Evolutionary conservation across 139 green algal species (phyloP), one percentile per base, ranked within the genome.

Genomic region (Bryopsis sp.): DNA sequence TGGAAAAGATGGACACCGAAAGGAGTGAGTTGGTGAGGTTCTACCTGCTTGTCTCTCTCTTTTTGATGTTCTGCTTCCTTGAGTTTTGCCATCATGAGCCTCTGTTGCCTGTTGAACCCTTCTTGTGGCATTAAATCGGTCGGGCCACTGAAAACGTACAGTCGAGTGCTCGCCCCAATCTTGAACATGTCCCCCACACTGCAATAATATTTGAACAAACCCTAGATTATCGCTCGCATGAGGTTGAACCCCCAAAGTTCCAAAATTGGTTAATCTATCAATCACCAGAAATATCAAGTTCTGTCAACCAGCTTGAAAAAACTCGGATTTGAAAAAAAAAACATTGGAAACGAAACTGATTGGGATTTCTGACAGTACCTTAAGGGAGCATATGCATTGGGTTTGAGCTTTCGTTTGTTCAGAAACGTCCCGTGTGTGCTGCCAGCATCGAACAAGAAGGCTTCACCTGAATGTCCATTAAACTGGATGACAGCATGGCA

Each of bases 401-500:
- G 46, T 38, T 85, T 86, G 26, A 92, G 26, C 47, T 83, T 81
- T 57, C 79, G 64, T 70, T 95, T 95, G 79, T 98, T 97, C 3
- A 97, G 58, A 68, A 91, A 94, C 6, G 80, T 91, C 62, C 92
- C 91, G 66, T 98, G 92, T 1, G 89, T 93, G 67, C 72, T 89
- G 48, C 82, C 83, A 1, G 77, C 75, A 78, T 97, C 92, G 57
- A 79, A 90, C n/a, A 97, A 29, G 46, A 90, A 97, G 0, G 84
- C 83, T 28, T 80, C 75, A 54, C 65, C 64, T 22, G 8, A 61
- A 34, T 62, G n/a, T 4, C 58, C 67, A 7, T 76, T 76, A 67
- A 86, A 95, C 76, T 95, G 87, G 47, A 95, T 39, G 61, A 86
- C 73, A 5, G 71, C 72, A 43, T 84, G 75, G 46, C 79, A 68